Percentiles rank a stretch among this genome's conserved stretches.
These are phyloP conservation scores for Golubevia sp. DNA, from an alignment of 1,284 basidiomycete genomes.

Conservation along the genomic window DNA sequence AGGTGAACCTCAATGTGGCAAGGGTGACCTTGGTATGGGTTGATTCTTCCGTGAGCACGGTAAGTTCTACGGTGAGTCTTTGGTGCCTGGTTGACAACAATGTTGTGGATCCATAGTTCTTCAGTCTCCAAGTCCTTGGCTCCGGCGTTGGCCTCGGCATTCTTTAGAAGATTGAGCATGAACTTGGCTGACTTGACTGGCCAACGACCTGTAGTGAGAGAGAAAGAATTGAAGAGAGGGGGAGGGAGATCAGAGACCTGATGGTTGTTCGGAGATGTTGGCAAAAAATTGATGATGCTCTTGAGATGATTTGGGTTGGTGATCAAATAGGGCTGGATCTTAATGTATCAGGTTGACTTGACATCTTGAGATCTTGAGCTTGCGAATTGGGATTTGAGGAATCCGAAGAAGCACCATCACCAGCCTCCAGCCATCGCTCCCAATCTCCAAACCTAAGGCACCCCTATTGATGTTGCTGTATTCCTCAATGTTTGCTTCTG, in stretches of 20 bases:
- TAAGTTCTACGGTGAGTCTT: constrained; percentile 99
- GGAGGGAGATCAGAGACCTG: constrained; percentile 9
- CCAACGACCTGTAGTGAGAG: constrained; percentile 77
- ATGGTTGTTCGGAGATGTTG: neutral
- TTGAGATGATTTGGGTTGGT: too few species aligned
- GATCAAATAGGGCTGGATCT: too few species aligned
- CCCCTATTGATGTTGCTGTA: too few species aligned
- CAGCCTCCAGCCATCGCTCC: too few species aligned
- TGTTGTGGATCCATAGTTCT: constrained; percentile 92
- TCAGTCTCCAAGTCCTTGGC: constrained; percentile 94
- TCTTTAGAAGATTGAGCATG: constrained; percentile 93
- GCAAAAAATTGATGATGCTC: neutral
- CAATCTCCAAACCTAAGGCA: too few species aligned
- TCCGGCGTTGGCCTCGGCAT: constrained; percentile 98
- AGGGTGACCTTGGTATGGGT: constrained; percentile 76
- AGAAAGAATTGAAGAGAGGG: neutral
- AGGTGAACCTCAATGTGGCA: constrained; percentile 81
- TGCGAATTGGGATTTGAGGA: neutral
- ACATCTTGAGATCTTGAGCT: neutral
- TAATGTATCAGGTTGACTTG: neutral
- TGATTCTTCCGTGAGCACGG: constrained; percentile 91
- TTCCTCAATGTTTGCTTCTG: too few species aligned
- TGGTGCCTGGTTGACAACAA: constrained; percentile 98
- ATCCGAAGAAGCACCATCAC: constrained; percentile 7
- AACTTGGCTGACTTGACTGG: constrained; percentile 98